These are phyloP conservation scores for Chlorella sp. DNA, from an alignment of 139 green algal species.

Conservation along the genomic window DNA sequence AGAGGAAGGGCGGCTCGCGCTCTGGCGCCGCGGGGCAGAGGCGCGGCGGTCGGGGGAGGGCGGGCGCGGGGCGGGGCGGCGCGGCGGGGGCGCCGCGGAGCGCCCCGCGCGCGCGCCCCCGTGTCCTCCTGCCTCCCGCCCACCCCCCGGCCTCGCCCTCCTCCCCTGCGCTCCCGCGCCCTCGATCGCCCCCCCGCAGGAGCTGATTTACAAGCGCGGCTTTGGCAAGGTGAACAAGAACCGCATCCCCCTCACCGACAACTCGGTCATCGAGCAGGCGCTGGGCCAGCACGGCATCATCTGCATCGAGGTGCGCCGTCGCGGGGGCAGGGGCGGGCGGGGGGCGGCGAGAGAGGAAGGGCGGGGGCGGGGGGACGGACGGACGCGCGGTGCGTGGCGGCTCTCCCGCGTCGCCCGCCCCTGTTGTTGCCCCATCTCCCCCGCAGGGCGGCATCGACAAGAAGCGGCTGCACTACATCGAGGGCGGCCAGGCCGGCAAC, in stretches of 20 bases:
- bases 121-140: too few species aligned
- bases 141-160: too few species aligned
- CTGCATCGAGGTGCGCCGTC: slow-evolving; percentile 91
- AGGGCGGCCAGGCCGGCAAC: slow-evolving; percentile 95
- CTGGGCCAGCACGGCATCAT: slow-evolving; percentile 95
- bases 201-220: slow-evolving; percentile 99
- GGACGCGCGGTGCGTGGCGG: too few species aligned
- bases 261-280: slow-evolving; percentile 90
- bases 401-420: too few species aligned
- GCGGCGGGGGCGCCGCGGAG: too few species aligned
- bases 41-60: too few species aligned
- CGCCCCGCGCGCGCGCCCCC: too few species aligned
- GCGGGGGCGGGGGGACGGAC: too few species aligned
- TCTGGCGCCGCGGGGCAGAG: too few species aligned
- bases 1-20: too few species aligned
- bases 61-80: too few species aligned
- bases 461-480: slow-evolving; percentile 98
- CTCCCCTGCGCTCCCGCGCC: not conserved
- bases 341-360: too few species aligned
- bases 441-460: slow-evolving; percentile 82
- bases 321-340: not conserved
- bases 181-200: slow-evolving; percentile 35
- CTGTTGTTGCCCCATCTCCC: slow-evolving; percentile 1
- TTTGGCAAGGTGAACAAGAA: slow-evolving; percentile 95
- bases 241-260: slow-evolving; percentile 96